phyloP scores from a whole-genome alignment of 768 basidiomycete genomes.

The Daedaleopsis nitida region DNA sequence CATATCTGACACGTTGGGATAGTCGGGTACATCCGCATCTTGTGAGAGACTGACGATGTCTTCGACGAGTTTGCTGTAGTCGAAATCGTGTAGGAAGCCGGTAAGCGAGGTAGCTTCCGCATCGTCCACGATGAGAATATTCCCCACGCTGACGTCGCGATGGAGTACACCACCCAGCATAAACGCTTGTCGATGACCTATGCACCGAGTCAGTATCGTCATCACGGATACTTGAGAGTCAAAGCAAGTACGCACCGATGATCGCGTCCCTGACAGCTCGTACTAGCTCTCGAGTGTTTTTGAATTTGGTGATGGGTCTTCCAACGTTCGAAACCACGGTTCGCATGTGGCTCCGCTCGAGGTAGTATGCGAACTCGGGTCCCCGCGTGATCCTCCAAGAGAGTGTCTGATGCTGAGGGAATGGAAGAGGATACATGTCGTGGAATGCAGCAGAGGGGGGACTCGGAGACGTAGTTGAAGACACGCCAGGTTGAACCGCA shows the following conservation, averaged over 20 bases:
- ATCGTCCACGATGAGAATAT: slow-evolving; percentile 12
- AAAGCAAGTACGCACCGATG: not conserved
- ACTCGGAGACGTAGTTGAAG: not conserved
- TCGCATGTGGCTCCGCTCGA: slow-evolving; percentile 16
- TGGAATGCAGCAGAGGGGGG: not conserved
- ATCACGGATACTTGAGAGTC: not conserved
- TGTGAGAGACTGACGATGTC: not conserved
- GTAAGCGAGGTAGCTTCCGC: not conserved
- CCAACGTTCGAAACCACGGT: slow-evolving; percentile 11
- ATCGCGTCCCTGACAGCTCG: slow-evolving; percentile 5
- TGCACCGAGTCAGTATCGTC: not conserved
- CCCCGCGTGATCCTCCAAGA: not conserved
- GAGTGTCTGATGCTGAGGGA: slow-evolving; percentile 12
- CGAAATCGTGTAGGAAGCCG: slow-evolving; percentile 19
- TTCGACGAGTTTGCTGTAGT: slow-evolving; percentile 11
- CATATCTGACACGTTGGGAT: not conserved
- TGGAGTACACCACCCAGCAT: slow-evolving; percentile 11
- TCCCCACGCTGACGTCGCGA: slow-evolving; percentile 21
- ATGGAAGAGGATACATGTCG: not conserved
- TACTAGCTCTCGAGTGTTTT: not conserved
- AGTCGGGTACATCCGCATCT: too few relatives aligned
- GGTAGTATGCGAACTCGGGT: not conserved
- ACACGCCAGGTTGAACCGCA: too few relatives aligned
- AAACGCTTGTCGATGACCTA: slow-evolving; percentile 11
- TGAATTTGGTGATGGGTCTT: slow-evolving; percentile 4